These are phyloP conservation scores for Fusarium goolgardi DNA, from an alignment of 2,329 filamentous ascomycete genomes.

Conservation along the genomic window DNA sequence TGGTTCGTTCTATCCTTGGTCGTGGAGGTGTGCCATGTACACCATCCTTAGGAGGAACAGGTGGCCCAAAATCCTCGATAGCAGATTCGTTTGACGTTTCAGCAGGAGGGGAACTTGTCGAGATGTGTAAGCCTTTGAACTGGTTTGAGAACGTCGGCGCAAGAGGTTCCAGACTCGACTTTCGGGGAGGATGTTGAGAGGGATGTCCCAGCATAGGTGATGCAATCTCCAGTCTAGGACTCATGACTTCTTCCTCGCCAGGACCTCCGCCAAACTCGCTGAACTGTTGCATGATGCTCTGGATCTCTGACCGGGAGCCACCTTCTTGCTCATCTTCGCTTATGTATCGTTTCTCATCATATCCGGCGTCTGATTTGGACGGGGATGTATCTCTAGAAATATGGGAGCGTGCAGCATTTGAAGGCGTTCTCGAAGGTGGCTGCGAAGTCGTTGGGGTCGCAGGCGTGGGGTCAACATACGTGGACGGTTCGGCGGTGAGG, in stretches of 20 bases:
- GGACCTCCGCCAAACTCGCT: slow-evolving; percentile 78
- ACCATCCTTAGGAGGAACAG: slow-evolving; percentile 71
- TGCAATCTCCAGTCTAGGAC: slow-evolving; percentile 84
- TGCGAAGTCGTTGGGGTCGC: slow-evolving; percentile 66
- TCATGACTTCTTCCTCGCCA: slow-evolving; percentile 88
- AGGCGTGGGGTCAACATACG: slow-evolving; percentile 69
- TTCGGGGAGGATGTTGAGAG: slow-evolving; percentile 79
- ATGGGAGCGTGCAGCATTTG: slow-evolving; percentile 64
- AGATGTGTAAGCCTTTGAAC: slow-evolving; percentile 57
- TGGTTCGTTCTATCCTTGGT: slow-evolving; percentile 54
- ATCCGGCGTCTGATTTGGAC: slow-evolving; percentile 63
- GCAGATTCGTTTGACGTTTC: slow-evolving; percentile 54
- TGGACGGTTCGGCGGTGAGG: slow-evolving; percentile 60
- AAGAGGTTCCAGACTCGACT: slow-evolving; percentile 85
- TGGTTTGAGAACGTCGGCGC: slow-evolving; percentile 63
- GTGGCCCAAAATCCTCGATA: slow-evolving; percentile 63
- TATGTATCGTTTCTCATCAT: slow-evolving; percentile 67
- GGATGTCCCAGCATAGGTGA: slow-evolving; percentile 78
- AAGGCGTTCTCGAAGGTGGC: slow-evolving; percentile 69
- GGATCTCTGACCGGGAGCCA: slow-evolving; percentile 85
- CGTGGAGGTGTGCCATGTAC: slow-evolving; percentile 56
- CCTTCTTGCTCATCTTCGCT: slow-evolving; percentile 75
- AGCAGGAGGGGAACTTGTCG: slow-evolving; percentile 54
- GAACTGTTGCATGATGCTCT: slow-evolving; percentile 98
- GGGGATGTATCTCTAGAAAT: slow-evolving; percentile 61